Percentiles rank a stretch among this genome's conserved stretches.
These are phyloP conservation scores for Gaeumannomyces tritici DNA, from an alignment of 2,329 filamentous ascomycete species.

Conservation along the genomic window DNA sequence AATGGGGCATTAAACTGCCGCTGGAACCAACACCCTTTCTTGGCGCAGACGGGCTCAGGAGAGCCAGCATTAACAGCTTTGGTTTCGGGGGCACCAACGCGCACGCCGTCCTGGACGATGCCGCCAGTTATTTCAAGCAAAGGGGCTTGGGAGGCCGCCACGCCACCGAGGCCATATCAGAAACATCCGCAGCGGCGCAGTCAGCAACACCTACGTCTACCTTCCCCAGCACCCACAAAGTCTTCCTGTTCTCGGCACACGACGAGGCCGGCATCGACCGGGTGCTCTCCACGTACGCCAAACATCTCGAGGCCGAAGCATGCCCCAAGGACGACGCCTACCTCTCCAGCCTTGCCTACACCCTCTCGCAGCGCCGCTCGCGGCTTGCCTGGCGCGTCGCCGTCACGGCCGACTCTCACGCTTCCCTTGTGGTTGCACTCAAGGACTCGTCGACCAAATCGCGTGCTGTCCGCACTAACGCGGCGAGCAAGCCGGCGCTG, in stretches of 20 bases:
- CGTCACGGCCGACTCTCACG: neutral
- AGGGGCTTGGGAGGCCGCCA: neutral
- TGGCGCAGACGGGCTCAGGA: neutral
- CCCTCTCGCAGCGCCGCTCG: neutral
- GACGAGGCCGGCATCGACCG: neutral
- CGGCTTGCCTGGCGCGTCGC: neutral
- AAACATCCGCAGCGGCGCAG: neutral
- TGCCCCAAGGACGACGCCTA: neutral
- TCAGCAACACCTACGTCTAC: neutral
- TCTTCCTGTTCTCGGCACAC: neutral
- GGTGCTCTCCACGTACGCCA: constrained; percentile 4
- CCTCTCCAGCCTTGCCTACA: neutral
- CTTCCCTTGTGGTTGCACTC: neutral
- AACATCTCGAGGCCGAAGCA: constrained; percentile 18
- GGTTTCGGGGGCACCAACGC: constrained; percentile 20
- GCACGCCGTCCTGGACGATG: constrained; percentile 13
- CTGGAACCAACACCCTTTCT: neutral
- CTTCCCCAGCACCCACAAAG: neutral
- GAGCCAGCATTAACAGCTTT: constrained; percentile 14
- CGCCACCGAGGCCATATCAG: neutral
- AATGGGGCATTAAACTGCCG: constrained; percentile 14
- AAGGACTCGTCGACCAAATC: constrained; percentile 7
- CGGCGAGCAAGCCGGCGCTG: constrained; percentile 5
- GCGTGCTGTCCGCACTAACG: constrained; percentile 5
- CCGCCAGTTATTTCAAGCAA: neutral